Conservation (phyloP, 2,329 filamentous ascomycete species). For the Knoxdaviesia capensis region DNA sequence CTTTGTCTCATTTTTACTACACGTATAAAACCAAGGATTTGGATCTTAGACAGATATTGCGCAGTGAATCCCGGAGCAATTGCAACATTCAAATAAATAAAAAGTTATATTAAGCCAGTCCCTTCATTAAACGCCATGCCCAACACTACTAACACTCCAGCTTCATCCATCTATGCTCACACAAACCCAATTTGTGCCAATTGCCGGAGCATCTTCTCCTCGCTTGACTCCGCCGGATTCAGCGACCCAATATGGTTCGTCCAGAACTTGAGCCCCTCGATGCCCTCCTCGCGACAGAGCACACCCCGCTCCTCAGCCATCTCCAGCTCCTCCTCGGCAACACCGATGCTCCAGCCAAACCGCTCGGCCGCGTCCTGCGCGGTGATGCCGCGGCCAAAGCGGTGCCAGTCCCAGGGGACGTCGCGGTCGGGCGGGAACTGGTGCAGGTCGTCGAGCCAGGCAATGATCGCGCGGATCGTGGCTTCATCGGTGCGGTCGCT, state of each 20-base stretch:
- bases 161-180: too few species aligned
- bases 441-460: slow-evolving; percentile 61
- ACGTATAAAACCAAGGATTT: too few species aligned
- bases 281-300: slow-evolving; percentile 74
- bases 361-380: slow-evolving; percentile 73
- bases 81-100: too few species aligned
- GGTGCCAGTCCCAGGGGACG: slow-evolving; percentile 52
- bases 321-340: slow-evolving; percentile 84
- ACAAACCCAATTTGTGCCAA: slow-evolving; percentile 18
- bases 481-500: slow-evolving; percentile 79
- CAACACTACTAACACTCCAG: too few species aligned
- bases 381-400: slow-evolving; percentile 70
- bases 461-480: slow-evolving; percentile 55
- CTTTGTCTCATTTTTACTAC: too few species aligned
- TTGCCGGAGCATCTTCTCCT: slow-evolving; percentile 12
- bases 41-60: too few species aligned
- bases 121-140: too few species aligned
- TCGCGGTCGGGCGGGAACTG: slow-evolving; percentile 42
- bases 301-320: slow-evolving; percentile 89
- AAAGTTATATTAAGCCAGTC: too few species aligned
- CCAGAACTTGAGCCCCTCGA: slow-evolving; percentile 89
- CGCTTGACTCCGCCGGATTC: slow-evolving; percentile 13
- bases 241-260: slow-evolving; percentile 45
- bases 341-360: slow-evolving; percentile 94
- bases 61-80: too few species aligned